These are phyloP conservation scores for Phascolomyces articulosus DNA, from an alignment of 371 early-diverging fungal genomes.

Conservation along the genomic window DNA sequence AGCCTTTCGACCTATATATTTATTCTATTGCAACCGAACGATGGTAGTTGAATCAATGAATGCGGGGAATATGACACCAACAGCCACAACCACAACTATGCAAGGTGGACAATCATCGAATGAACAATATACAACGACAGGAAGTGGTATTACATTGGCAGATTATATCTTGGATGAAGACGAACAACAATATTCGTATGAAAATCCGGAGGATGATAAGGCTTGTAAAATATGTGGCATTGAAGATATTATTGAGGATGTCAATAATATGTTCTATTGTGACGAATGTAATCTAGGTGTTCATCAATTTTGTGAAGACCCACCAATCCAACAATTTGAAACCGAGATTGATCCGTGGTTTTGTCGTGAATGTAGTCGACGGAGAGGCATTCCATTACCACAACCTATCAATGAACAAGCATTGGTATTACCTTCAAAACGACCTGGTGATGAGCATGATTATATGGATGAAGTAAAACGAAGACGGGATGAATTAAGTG, in stretches of 20 bases:
- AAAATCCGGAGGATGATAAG: slow-evolving; percentile 25
- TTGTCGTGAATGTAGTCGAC: slow-evolving; percentile 40
- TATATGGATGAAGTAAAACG: not conserved
- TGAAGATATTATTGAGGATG: slow-evolving; percentile 30
- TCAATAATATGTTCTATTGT: slow-evolving; percentile 51
- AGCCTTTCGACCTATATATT: slow-evolving; percentile 39
- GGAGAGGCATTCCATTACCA: slow-evolving; percentile 34
- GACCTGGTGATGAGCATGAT: not conserved
- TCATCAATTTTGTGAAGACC: slow-evolving; percentile 49
- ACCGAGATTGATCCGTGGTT: slow-evolving; percentile 48
- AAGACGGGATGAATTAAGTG: not conserved
- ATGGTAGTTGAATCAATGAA: slow-evolving; percentile 6
- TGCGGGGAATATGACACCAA: not conserved
- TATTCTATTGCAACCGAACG: slow-evolving; percentile 40
- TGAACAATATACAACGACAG: not conserved
- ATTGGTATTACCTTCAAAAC: not conserved
- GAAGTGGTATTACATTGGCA: slow-evolving; percentile 27
- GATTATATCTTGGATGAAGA: slow-evolving; percentile 45
- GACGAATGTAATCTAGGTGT: slow-evolving; percentile 45
- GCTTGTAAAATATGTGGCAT: slow-evolving; percentile 42
- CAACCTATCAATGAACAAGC: not conserved
- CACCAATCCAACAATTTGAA: slow-evolving; percentile 40
- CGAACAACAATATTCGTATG: not conserved
- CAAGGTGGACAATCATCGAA: not conserved
- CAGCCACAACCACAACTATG: not conserved